phyloP scores from a whole-genome alignment of 129 eudicot genomes.

The Flaveria trinervia region DNA sequence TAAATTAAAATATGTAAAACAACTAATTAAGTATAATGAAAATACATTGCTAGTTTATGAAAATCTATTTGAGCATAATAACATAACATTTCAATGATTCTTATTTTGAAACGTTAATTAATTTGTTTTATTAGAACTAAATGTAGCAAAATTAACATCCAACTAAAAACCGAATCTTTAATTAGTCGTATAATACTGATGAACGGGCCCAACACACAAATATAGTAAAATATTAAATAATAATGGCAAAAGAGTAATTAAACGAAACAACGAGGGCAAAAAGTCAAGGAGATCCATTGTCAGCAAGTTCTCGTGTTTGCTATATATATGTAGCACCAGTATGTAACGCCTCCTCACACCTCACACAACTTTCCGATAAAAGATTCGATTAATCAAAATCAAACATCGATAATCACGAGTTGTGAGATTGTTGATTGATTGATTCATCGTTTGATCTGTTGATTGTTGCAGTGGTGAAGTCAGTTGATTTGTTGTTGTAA shows the following conservation, averaged over 20 bases:
- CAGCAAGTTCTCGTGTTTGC: conserved; percentile 34
- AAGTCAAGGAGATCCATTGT: not conserved
- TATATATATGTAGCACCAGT: conserved; percentile 37
- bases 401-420: not conserved
- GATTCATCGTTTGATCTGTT: conserved; percentile 25
- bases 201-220: not conserved
- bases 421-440: conserved; percentile 3
- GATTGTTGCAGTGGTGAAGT: conserved; percentile 11
- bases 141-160: not conserved
- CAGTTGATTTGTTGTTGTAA: conserved; percentile 6
- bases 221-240: not conserved
- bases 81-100: too few relatives aligned
- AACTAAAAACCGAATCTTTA: not conserved
- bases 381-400: conserved; percentile 21
- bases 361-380: conserved; percentile 10
- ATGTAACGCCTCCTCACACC: conserved; percentile 37
- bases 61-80: too few relatives aligned
- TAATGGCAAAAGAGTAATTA: conserved; percentile 9
- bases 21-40: too few relatives aligned
- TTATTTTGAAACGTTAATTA: too few relatives aligned
- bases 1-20: too few relatives aligned
- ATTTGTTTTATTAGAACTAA: too few relatives aligned
- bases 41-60: too few relatives aligned
- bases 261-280: not conserved
- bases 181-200: not conserved